Evolutionary conservation across 768 basidiomycete genomes (phyloP).

Genomic region (Tricholomella constricta): DNA sequence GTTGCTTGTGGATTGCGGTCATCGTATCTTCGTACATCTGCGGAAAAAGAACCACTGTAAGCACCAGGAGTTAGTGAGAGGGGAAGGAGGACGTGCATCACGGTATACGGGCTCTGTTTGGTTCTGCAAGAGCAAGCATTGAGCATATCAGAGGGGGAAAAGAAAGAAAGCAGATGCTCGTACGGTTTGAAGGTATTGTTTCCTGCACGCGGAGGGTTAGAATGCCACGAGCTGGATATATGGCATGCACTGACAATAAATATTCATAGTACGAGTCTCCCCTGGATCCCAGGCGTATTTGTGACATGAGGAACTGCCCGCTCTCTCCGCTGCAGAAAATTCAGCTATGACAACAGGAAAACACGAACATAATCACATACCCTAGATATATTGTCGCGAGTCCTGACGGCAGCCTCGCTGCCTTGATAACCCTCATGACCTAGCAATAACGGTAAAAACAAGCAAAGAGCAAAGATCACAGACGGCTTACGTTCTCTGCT

Average conservation of each 20-base stretch:
- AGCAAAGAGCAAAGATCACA: not conserved
- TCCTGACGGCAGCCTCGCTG: slow-evolving; percentile 60
- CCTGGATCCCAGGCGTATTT: slow-evolving; percentile 90
- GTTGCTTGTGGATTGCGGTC: slow-evolving; percentile 71
- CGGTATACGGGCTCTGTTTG: slow-evolving; percentile 77
- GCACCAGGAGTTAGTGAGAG: not conserved
- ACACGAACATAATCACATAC: slow-evolving; percentile 39
- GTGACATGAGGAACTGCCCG: slow-evolving; percentile 57
- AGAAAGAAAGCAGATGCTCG: not conserved
- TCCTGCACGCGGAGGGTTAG: slow-evolving; percentile 37
- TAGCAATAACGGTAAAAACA: slow-evolving; percentile 18
- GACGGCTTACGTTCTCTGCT: slow-evolving; percentile 60
- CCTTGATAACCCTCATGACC: slow-evolving; percentile 72
- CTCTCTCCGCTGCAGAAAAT: slow-evolving; percentile 33
- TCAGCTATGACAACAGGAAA: not conserved
- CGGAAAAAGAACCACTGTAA: not conserved
- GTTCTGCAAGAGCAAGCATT: slow-evolving; percentile 47
- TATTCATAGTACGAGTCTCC: slow-evolving; percentile 97
- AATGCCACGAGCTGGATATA: not conserved
- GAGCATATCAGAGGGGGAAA: not conserved
- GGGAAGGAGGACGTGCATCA: slow-evolving; percentile 43
- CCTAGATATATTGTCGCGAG: slow-evolving; percentile 84
- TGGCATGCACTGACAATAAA: slow-evolving; percentile 55
- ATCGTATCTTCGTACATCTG: slow-evolving; percentile 91
- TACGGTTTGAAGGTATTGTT: slow-evolving; percentile 87